Percentiles rank a stretch among this genome's conserved stretches.
Conservation (phyloP, 805 yeast genomes). For the Starmerella tilneyi region DNA sequence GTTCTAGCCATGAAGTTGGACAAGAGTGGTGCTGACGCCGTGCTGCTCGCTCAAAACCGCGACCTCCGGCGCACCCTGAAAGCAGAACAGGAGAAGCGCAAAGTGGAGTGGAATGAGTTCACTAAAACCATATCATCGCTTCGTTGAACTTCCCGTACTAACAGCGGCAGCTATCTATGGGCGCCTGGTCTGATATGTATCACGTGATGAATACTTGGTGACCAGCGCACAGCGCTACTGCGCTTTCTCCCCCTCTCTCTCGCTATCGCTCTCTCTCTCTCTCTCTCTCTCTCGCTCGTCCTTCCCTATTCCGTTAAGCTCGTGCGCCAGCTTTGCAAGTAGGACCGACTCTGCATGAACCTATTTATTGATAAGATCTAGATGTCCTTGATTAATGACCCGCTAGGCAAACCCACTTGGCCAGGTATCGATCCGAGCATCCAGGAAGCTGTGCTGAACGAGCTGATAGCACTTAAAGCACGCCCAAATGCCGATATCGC, state of each 20-base stretch:
- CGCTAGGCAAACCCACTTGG: slow-evolving; percentile 25
- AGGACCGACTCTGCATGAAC: too few relatives aligned
- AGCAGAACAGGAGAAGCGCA: slow-evolving; percentile 22
- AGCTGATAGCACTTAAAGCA: slow-evolving; percentile 2
- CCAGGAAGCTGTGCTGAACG: slow-evolving; percentile 12
- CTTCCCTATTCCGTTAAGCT: too few relatives aligned
- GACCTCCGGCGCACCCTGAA: slow-evolving; percentile 21
- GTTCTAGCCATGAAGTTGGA: slow-evolving; percentile 17
- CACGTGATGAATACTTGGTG: too few relatives aligned
- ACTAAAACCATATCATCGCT: slow-evolving; percentile 4
- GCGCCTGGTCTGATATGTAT: too few relatives aligned
- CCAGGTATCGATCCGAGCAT: slow-evolving; percentile 14
- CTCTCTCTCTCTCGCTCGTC: too few relatives aligned
- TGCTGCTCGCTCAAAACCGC: slow-evolving; percentile 19
- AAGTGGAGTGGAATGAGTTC: slow-evolving; percentile 21
- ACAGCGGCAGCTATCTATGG: too few relatives aligned
- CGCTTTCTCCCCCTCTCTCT: too few relatives aligned
- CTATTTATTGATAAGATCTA: slow-evolving; percentile 4
- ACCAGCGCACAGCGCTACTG: too few relatives aligned
- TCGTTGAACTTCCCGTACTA: background rate
- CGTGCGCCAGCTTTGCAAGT: too few relatives aligned
- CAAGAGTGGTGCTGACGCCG: slow-evolving; percentile 22
- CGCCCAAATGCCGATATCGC: slow-evolving; percentile 15
- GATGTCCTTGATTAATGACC: slow-evolving; percentile 17
- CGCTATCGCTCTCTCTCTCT: too few relatives aligned